Base-by-base conservation (phyloP, 2,329 filamentous ascomycete genomes). In the Fusarium piperis region DNA sequence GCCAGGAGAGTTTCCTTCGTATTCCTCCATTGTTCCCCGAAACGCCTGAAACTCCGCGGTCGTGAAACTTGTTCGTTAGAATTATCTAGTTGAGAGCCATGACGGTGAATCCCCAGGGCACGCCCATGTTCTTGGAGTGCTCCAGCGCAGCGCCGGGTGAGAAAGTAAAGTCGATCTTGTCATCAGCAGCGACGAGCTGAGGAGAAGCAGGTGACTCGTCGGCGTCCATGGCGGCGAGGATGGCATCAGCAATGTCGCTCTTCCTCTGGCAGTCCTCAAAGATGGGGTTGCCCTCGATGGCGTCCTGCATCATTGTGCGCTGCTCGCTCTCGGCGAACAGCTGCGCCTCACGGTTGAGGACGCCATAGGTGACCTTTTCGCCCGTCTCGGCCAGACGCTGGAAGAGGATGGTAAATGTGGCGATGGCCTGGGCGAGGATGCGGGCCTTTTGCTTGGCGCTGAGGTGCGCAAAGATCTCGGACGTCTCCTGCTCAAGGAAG, bases 281-380 rank as follows among this genome's bases (percentile, higher is more conserved):
- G 10, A 75, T 64, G n/a, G 53, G 15, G n/a, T 73, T 73, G 3
- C 74, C 65, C 57, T 77, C 75, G 11, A 77, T 77, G 41, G 64
- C 65, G 12, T 71, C 62, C 39, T 77, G 71, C 67, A 76, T 77
- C 62, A 76, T 38, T 18, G 68, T 36, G 4, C 75, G 75, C 65
- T 77, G 75, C 12, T 77, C 75, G 51, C 75, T 77, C 67, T 77
- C 75, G 5, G 75, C 59, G 8, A 77, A 77, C 28, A 77, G 65
- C 32, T 77, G 75, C 2, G 74, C 68, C 56, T 77, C 75, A 16
- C 75, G 75, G 64, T 77, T 77, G 2, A 77, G 67, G 23, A 77
- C 62, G 15, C 75, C 75, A 28, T 67, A 68, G 13, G 58, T 75
- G 53, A 77, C 64, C 39, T 67, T 76, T 57, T 71, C 64, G 0